Evolutionary conservation across 306 rosid genomes (phyloP), one percentile per base, ranked within the genome.

Genomic region (Cyamopsis tetragonoloba): DNA sequence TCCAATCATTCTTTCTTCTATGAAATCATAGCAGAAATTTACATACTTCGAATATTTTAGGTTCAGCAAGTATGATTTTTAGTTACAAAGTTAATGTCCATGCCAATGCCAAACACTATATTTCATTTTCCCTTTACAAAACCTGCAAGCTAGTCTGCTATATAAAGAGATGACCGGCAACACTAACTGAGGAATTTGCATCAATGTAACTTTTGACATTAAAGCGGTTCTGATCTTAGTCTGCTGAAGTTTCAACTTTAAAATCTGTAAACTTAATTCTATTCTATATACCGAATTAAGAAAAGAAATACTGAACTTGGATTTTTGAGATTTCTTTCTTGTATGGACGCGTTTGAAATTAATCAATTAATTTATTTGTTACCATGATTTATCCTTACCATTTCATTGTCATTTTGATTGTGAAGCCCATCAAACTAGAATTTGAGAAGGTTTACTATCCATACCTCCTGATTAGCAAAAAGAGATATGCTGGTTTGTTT

Each of bases 381-480:
- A 43, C 22, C 47, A 54, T 9, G 6, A 13, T 48, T 20, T 68
- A 32, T 35, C 12, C 59, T 79, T 39, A 35, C 38, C 13, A 64
- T 4, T 62, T 53, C 24, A 10, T 56, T 76, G 61, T 75, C 63
- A 3, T 41, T 58, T 75, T 49, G 79, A 19, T 53, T 44, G 34
- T 84, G 88, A 78, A 93, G 98, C 98, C 98, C 58, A 93, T 93
- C 86, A 93, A 86, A 70, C 84, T 93, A 20, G 98, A 93, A 86
- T 93, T 93, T 85, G 98, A 93, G 82, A 93, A 89, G 89, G 79
- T 93, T 74, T 93, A 93, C 73, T 86, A 73, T 84, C 98, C 97
- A 24, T 93, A 89, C 81, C 96, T 93, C 71, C 80, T 93, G 72
- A 93, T 88, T 68, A 93, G 97, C 91, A 93, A 93, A 86, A 93